Conservation (phyloP, 202 grass and related monocot genomes). For the Carex arenaria region DNA sequence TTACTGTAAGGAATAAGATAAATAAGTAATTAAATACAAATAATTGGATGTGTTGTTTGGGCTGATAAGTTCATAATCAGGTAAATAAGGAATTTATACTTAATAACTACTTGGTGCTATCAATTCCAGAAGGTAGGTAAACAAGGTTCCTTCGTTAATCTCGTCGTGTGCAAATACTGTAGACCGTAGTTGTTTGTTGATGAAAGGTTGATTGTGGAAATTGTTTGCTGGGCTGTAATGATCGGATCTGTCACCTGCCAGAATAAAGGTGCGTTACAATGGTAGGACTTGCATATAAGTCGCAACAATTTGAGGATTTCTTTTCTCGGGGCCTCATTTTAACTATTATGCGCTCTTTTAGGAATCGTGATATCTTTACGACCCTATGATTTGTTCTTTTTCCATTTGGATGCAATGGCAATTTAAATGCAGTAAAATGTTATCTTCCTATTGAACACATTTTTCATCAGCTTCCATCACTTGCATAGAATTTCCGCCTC, state of each 20-base stretch:
- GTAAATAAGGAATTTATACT: neutral
- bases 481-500: neutral
- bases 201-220: neutral
- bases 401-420: neutral
- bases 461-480: neutral
- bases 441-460: neutral
- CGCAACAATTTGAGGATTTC: neutral
- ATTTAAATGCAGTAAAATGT: conserved; percentile 1
- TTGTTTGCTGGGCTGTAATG: neutral
- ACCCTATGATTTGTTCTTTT: neutral
- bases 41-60: neutral
- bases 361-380: neutral
- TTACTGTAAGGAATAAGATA: neutral
- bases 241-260: neutral
- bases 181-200: conserved; percentile 1
- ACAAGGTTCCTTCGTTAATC: neutral
- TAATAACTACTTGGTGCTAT: neutral
- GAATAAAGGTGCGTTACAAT: neutral
- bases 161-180: neutral
- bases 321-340: neutral
- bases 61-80: neutral
- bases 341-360: neutral
- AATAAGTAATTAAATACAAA: neutral
- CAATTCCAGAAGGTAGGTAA: neutral
- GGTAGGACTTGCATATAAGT: neutral